Percentiles rank a stretch among this genome's conserved stretches.
Conservation (phyloP, 2,329 filamentous ascomycete genomes). For the Fusarium phyllophilum region DNA sequence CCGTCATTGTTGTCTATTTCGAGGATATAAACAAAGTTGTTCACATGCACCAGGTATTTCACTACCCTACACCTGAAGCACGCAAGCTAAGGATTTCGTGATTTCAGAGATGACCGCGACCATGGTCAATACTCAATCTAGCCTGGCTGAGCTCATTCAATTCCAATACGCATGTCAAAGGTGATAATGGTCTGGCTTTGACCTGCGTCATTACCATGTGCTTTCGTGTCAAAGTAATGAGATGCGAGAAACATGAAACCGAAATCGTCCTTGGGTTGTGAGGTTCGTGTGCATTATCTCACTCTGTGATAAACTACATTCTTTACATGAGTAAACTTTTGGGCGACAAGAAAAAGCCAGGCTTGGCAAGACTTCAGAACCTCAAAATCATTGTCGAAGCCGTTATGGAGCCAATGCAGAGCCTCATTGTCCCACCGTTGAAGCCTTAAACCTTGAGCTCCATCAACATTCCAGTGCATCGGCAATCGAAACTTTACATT, state of each 20-base stretch:
- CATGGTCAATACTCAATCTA: background rate
- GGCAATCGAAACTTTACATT: constrained; percentile 23
- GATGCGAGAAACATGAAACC: background rate
- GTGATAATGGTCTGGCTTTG: background rate
- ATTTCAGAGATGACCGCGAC: background rate
- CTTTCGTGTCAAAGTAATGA: background rate
- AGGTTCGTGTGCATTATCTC: too few species aligned
- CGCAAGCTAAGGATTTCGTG: rapidly evolving
- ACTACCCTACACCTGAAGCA: background rate
- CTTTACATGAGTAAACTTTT: too few species aligned
- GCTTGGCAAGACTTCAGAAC: background rate
- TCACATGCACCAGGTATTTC: background rate
- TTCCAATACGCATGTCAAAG: rapidly evolving
- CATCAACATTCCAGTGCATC: constrained; percentile 23
- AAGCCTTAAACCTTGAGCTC: constrained; percentile 14
- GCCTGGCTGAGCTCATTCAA: background rate
- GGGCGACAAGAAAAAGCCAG: background rate
- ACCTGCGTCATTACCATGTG: rapidly evolving
- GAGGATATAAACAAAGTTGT: background rate
- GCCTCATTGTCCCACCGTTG: background rate
- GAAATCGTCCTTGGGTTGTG: rapidly evolving
- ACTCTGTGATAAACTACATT: background rate
- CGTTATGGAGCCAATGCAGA: background rate
- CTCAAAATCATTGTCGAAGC: background rate
- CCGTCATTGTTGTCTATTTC: background rate